Conservation (phyloP, 257 asterid species). For the Solanum bulbocastanum region DNA sequence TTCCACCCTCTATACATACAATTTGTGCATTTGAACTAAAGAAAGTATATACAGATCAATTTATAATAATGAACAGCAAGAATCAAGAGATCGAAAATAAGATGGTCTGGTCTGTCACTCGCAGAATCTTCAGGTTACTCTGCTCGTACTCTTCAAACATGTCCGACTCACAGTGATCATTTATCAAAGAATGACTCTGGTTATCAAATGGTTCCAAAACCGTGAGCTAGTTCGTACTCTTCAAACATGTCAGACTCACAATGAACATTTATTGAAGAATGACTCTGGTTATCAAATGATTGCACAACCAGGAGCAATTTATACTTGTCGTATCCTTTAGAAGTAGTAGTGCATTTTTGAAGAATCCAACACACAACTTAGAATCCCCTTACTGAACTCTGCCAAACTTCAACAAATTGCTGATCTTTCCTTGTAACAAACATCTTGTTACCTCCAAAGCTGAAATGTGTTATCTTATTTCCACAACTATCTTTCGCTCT, state of each 20-base stretch:
- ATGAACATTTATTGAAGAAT: neutral
- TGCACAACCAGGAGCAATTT: neutral
- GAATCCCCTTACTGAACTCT: slow-evolving; percentile 34
- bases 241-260: neutral
- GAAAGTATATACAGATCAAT: neutral
- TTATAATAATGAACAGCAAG: neutral
- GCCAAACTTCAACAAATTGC: slow-evolving; percentile 74
- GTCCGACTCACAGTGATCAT: neutral
- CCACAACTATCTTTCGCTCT: slow-evolving; percentile 58
- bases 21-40: neutral
- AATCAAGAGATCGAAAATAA: neutral
- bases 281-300: neutral
- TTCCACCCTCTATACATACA: neutral
- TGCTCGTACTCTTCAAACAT: neutral
- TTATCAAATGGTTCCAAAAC: neutral
- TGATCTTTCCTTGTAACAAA: slow-evolving; percentile 66
- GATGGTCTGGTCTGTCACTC: neutral
- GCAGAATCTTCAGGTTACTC: neutral
- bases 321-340: neutral
- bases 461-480: slow-evolving; percentile 38
- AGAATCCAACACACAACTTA: neutral
- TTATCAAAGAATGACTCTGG: neutral
- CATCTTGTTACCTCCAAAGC: slow-evolving; percentile 85
- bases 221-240: neutral
- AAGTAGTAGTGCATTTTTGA: neutral